phyloP scores from a whole-genome alignment of 306 rosid genomes.

The Medicago ruthenica region DNA sequence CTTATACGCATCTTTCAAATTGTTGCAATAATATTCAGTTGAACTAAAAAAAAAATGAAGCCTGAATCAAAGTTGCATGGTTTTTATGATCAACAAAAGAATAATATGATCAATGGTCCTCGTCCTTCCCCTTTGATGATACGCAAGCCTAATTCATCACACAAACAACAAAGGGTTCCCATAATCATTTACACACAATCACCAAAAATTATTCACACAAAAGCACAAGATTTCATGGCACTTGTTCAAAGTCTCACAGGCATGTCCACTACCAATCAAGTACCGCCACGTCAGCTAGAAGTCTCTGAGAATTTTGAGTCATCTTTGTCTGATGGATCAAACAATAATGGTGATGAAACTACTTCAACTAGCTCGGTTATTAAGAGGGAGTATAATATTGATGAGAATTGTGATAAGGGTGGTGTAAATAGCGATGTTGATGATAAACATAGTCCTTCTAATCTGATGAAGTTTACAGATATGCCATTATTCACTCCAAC shows the following conservation, averaged over 20 bases:
- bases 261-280: conserved; percentile 3
- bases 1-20: neutral
- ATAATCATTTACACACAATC: conserved; percentile 81
- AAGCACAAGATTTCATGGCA: conserved; percentile 79
- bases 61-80: conserved; percentile 38
- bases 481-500: conserved; percentile 74
- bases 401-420: conserved; percentile 4
- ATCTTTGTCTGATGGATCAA: conserved; percentile 44
- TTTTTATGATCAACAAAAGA: conserved; percentile 34
- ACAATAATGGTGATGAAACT: conserved; percentile 43
- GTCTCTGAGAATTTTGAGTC: conserved; percentile 40
- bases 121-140: conserved; percentile 79
- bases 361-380: conserved; percentile 46
- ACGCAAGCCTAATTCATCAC: conserved; percentile 48
- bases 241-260: conserved; percentile 93
- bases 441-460: conserved; percentile 4
- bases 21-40: neutral
- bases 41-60: conserved; percentile 34
- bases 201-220: conserved; percentile 79
- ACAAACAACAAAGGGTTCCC: conserved; percentile 53
- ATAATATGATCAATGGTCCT: conserved; percentile 52
- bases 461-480: conserved; percentile 43
- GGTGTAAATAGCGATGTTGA: conserved; percentile 12
- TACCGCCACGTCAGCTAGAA: conserved; percentile 8
- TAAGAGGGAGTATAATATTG: conserved; percentile 33